Percentiles rank a stretch among this genome's conserved stretches.
Conservation (phyloP, 768 basidiomycete genomes). For the Xanthoconium stramineum region DNA sequence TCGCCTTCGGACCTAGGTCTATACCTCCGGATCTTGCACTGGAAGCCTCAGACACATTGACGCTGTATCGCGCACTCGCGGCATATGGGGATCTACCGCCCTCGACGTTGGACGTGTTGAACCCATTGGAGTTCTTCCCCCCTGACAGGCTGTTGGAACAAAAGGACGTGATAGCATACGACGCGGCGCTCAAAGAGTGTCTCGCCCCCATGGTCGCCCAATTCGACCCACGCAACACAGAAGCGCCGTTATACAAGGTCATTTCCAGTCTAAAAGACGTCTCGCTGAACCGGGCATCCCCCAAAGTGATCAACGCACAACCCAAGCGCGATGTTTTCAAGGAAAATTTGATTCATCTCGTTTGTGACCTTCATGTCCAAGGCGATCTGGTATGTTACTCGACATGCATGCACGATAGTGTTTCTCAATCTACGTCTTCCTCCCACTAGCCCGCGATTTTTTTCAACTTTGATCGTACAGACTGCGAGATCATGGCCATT, state of each 20-base stretch:
- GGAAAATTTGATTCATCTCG: constrained; percentile 46
- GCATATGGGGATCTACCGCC: constrained; percentile 23
- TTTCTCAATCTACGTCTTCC: not conserved
- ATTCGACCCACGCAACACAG: constrained; percentile 33
- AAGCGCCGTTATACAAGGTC: constrained; percentile 36
- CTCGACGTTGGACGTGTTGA: constrained; percentile 26
- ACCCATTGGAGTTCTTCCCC: constrained; percentile 47
- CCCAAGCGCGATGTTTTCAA: constrained; percentile 34
- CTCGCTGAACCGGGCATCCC: constrained; percentile 24
- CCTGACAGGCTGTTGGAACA: constrained; percentile 45
- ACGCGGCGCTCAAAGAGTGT: constrained; percentile 46
- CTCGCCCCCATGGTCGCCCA: constrained; percentile 37
- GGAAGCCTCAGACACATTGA: constrained; percentile 56
- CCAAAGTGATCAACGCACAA: constrained; percentile 27
- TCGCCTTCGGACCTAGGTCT: constrained; percentile 48
- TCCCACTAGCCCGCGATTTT: constrained; percentile 56
- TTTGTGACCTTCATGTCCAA: constrained; percentile 54
- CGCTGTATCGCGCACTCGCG: constrained; percentile 47
- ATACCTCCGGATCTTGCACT: constrained; percentile 63
- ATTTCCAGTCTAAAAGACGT: constrained; percentile 41
- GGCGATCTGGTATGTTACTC: constrained; percentile 48
- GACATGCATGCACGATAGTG: not conserved
- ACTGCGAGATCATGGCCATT: constrained; percentile 54
- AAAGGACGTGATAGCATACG: constrained; percentile 59
- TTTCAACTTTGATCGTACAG: constrained; percentile 61